Conservation (phyloP, 345 rosid species). For the Sisymbrium altissimum region DNA sequence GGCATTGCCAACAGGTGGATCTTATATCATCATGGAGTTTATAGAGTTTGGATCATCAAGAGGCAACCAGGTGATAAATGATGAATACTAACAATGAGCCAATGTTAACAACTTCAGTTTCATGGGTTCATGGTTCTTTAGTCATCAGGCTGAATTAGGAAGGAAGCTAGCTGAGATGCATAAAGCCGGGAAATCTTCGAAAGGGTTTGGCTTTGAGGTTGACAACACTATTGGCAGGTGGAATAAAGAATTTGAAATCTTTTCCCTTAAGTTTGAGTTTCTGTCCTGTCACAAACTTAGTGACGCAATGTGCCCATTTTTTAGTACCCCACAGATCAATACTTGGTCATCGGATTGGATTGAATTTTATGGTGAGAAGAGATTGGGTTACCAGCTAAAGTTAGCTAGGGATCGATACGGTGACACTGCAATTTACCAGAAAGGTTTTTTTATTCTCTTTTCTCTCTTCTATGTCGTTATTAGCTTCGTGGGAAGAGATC, state of each 20-base stretch:
- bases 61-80: slow-evolving; percentile 66
- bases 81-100: neutral
- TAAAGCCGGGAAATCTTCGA: slow-evolving; percentile 71
- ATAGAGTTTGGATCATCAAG: slow-evolving; percentile 75
- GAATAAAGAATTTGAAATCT: neutral
- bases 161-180: slow-evolving; percentile 96
- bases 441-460: slow-evolving; percentile 43
- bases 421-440: slow-evolving; percentile 66
- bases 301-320: neutral
- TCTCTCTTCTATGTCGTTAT: slow-evolving; percentile 2
- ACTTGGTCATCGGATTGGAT: slow-evolving; percentile 88
- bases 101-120: neutral
- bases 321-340: slow-evolving; percentile 82
- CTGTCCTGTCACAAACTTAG: neutral
- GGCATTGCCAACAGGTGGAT: slow-evolving; percentile 68
- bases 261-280: neutral
- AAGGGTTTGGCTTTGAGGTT: slow-evolving; percentile 87
- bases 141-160: slow-evolving; percentile 67
- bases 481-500: neutral
- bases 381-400: slow-evolving; percentile 85
- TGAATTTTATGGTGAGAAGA: slow-evolving; percentile 76
- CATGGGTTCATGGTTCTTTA: slow-evolving; percentile 25
- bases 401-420: slow-evolving; percentile 66
- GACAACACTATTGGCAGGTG: slow-evolving; percentile 96
- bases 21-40: slow-evolving; percentile 89